phyloP scores from a whole-genome alignment of 1,284 basidiomycete genomes.

The Malassezia slooffiae region DNA sequence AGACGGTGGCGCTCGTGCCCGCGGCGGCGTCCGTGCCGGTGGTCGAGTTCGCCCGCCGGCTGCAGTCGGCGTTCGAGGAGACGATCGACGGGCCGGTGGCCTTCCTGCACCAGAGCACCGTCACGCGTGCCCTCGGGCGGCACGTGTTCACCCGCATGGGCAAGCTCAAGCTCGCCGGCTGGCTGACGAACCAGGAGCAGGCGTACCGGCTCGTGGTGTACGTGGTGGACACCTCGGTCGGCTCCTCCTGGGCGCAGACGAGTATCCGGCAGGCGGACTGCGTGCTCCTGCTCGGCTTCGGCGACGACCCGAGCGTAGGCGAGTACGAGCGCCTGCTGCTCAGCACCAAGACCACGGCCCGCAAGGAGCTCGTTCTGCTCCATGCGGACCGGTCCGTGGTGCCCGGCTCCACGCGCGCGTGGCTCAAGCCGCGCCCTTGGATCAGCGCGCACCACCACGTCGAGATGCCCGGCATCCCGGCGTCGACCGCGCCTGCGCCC shows the following conservation, averaged over 20 bases:
- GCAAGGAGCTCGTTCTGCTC: conserved; percentile 88
- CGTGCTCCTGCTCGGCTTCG: conserved; percentile 77
- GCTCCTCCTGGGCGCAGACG: conserved; percentile 43
- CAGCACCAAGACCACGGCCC: conserved; percentile 87
- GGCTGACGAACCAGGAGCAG: conserved; percentile 44
- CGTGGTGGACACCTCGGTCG: conserved; percentile 43
- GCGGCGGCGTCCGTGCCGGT: conserved; percentile 50
- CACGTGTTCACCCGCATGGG: conserved; percentile 46
- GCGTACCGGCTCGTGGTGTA: conserved; percentile 42
- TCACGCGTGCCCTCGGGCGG: conserved; percentile 42
- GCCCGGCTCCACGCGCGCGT: conserved; percentile 85
- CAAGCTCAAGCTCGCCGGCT: conserved; percentile 44
- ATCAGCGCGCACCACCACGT: conserved; percentile 83
- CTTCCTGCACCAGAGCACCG: conserved; percentile 40
- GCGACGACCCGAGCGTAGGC: conserved; percentile 69
- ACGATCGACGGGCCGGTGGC: conserved; percentile 35
- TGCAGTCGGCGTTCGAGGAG: conserved; percentile 38
- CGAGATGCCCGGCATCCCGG: conserved; percentile 58
- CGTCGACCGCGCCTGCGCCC: conserved; percentile 39
- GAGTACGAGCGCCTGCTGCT: conserved; percentile 80
- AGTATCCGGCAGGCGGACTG: conserved; percentile 66
- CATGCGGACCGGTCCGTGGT: conserved; percentile 81
- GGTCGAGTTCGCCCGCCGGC: conserved; percentile 36
- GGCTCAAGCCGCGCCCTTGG: conserved; percentile 95
- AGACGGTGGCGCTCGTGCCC: conserved; percentile 72